Evolutionary conservation across 371 early-diverging fungal species (phyloP).

Genomic region (Lichtheimia ramosa): DNA sequence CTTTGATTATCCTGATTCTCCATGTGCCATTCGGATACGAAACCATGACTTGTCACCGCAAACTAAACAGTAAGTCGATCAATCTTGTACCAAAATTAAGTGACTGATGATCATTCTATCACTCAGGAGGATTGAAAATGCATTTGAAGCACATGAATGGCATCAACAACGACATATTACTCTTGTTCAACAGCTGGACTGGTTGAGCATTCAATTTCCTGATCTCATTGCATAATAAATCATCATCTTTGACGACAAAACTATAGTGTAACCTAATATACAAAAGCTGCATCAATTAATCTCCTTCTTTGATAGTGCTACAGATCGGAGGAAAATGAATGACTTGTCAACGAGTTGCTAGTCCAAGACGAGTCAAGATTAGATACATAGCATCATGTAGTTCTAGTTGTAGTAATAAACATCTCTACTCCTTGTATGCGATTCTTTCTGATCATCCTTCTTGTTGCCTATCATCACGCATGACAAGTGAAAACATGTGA

Average conservation of each 20-base stretch:
- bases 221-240: slow-evolving; percentile 1
- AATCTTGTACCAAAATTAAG: too few relatives aligned
- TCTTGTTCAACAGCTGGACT: slow-evolving; percentile 47
- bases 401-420: too few relatives aligned
- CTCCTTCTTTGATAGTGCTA: too few relatives aligned
- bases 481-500: too few relatives aligned
- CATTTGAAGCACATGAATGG: slow-evolving; percentile 40
- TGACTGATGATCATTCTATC: background rate
- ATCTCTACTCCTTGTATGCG: too few relatives aligned
- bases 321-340: too few relatives aligned
- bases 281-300: too few relatives aligned
- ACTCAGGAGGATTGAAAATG: slow-evolving; percentile 29
- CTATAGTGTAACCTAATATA: background rate
- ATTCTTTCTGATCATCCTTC: too few relatives aligned
- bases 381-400: too few relatives aligned
- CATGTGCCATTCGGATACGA: slow-evolving; percentile 35
- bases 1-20: slow-evolving; percentile 34
- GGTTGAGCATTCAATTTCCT: slow-evolving; percentile 32
- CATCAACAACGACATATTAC: slow-evolving; percentile 38
- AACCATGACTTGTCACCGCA: slow-evolving; percentile 22
- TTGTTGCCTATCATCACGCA: too few relatives aligned
- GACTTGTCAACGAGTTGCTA: too few relatives aligned
- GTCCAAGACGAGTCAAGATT: too few relatives aligned
- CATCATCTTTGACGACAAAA: background rate
- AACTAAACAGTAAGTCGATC: slow-evolving; percentile 21